phyloP scores from a whole-genome alignment of 1,139 yeast genomes.

The Yamadazyma diddensiae region DNA sequence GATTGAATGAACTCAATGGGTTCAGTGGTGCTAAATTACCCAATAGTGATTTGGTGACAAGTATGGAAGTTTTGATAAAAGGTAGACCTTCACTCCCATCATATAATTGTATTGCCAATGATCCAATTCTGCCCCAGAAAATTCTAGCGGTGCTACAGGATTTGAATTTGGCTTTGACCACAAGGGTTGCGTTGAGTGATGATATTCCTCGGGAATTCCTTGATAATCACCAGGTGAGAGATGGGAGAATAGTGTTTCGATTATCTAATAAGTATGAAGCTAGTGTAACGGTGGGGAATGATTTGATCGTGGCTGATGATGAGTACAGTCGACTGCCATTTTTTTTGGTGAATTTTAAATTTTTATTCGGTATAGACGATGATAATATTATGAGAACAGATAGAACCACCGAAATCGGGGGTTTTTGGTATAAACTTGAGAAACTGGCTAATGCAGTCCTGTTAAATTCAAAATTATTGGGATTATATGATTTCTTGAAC shows the following conservation, averaged over 20 bases:
- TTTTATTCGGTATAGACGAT: conserved; percentile 46
- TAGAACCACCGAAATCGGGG: conserved; percentile 32
- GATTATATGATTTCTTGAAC: conserved; percentile 66
- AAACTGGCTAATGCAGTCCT: conserved; percentile 56
- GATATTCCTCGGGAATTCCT: conserved; percentile 63
- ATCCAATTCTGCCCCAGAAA: conserved; percentile 51
- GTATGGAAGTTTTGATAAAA: conserved; percentile 74
- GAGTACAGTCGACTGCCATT: conserved; percentile 54
- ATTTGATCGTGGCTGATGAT: conserved; percentile 46
- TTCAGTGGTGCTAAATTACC: conserved; percentile 85
- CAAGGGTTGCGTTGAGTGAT: conserved; percentile 67
- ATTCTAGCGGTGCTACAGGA: conserved; percentile 64
- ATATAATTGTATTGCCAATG: conserved; percentile 54
- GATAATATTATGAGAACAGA: conserved; percentile 24
- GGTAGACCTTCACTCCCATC: conserved; percentile 79
- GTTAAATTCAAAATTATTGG: conserved; percentile 49
- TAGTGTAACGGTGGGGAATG: conserved; percentile 22
- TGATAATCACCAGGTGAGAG: conserved; percentile 54
- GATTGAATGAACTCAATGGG: conserved; percentile 57
- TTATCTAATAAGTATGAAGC: conserved; percentile 57
- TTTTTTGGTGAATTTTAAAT: conserved; percentile 72
- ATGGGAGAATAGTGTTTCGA: conserved; percentile 73
- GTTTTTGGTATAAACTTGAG: conserved; percentile 49
- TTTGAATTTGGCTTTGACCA: conserved; percentile 68
- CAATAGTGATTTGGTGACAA: conserved; percentile 82